These are phyloP conservation scores for Parathielavia hyrcaniae DNA, from an alignment of 495 filamentous ascomycete species.

Conservation along the genomic window DNA sequence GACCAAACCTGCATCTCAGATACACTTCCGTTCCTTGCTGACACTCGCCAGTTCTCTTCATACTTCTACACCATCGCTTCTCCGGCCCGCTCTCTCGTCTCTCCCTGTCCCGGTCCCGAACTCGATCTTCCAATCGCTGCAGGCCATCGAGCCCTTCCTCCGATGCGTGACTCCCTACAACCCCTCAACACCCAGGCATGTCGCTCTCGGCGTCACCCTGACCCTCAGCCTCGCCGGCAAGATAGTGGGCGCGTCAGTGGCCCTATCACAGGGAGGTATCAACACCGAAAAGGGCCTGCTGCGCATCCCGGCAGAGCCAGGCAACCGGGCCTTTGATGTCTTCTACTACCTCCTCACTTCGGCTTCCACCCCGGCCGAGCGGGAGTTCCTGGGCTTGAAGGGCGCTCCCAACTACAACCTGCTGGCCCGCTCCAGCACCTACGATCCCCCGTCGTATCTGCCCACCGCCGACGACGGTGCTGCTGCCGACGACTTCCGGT, in stretches of 20 bases:
- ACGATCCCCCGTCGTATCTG: constrained; percentile 79
- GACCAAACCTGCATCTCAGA: not conserved
- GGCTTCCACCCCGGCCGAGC: constrained; percentile 81
- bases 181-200: constrained; percentile 74
- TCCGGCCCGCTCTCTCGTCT: constrained; percentile 73
- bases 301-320: constrained; percentile 68
- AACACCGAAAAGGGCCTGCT: constrained; percentile 78
- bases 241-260: constrained; percentile 65
- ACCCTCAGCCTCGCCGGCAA: constrained; percentile 76
- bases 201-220: constrained; percentile 71
- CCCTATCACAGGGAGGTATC: constrained; percentile 80
- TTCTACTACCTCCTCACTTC: constrained; percentile 95
- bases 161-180: constrained; percentile 83
- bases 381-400: constrained; percentile 84
- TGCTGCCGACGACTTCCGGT: constrained; percentile 84
- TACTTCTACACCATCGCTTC: constrained; percentile 74
- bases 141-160: constrained; percentile 76
- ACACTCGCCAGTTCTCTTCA: constrained; percentile 64
- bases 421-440: constrained; percentile 76
- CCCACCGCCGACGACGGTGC: constrained; percentile 91
- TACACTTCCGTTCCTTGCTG: not conserved
- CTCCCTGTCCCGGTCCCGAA: constrained; percentile 72
- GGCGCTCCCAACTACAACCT: constrained; percentile 70
- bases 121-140: constrained; percentile 65
- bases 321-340: constrained; percentile 93